Evolutionary conservation across 345 rosid species (phyloP).

Genomic region (Rhizophora mangle): DNA sequence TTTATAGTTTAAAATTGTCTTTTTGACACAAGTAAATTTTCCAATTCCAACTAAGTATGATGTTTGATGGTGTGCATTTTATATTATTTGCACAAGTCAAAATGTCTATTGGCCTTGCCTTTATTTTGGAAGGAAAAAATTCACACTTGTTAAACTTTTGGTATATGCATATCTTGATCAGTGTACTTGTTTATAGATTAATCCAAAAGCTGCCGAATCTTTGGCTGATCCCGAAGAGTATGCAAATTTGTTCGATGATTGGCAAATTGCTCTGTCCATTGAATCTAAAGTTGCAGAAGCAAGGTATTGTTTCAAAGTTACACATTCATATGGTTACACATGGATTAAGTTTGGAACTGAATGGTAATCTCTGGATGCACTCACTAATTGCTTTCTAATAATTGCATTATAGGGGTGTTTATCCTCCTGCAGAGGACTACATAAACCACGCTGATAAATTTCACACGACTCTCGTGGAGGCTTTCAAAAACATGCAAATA

Average conservation of each 20-base stretch:
- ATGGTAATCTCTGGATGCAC: too few relatives aligned
- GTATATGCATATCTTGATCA: too few relatives aligned
- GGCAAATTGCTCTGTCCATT: conserved; percentile 89
- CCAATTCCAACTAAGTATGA: too few relatives aligned
- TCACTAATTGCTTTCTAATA: not conserved
- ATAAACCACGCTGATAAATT: conserved; percentile 61
- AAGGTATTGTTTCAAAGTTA: conserved; percentile 44
- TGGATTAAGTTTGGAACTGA: not conserved
- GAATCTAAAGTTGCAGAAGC: conserved; percentile 72
- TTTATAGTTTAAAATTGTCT: too few relatives aligned
- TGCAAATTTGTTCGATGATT: conserved; percentile 92
- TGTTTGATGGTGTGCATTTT: not conserved
- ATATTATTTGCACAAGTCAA: not conserved
- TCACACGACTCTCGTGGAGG: conserved; percentile 69
- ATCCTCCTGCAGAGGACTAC: conserved; percentile 63
- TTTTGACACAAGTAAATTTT: too few relatives aligned
- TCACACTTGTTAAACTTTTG: too few relatives aligned
- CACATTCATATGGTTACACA: not conserved
- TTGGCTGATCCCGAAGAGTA: conserved; percentile 98
- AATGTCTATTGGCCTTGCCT: not conserved
- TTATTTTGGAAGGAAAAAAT: not conserved
- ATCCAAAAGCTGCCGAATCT: conserved; percentile 97
- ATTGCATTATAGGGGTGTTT: conserved; percentile 53
- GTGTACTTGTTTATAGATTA: conserved; percentile 47
- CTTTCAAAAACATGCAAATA: conserved; percentile 78